A percentile compares a stretch with the other conserved stretches of the same genome.
These are phyloP conservation scores for Paralagenidium karlingii DNA, from an alignment of 352 stramenopile species.

Conservation along the genomic window DNA sequence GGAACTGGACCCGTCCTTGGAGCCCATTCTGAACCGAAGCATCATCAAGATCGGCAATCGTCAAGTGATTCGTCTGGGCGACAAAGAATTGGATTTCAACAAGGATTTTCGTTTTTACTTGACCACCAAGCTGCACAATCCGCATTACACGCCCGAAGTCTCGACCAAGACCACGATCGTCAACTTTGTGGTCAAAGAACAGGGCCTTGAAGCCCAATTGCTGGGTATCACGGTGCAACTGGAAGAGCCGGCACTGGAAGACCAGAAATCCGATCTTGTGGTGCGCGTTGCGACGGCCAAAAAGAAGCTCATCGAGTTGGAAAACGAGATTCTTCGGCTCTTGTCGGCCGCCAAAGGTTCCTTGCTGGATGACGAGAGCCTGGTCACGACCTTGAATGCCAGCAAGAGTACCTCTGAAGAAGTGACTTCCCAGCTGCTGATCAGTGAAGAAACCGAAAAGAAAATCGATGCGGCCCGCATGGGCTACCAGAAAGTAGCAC, in stretches of 20 bases:
- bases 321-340: conserved; percentile 91
- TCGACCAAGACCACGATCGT: conserved; percentile 94
- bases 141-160: conserved; percentile 92
- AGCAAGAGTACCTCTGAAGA: conserved; percentile 92
- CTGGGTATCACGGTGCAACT: conserved; percentile 90
- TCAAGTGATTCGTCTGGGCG: conserved; percentile 88
- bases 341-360: conserved; percentile 87
- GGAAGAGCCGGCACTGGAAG: conserved; percentile 89
- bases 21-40: conserved; percentile 89
- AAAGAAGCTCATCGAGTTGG: conserved; percentile 91
- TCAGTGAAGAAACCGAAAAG: conserved; percentile 91
- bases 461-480: conserved; percentile 92
- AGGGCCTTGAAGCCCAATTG: conserved; percentile 90
- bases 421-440: conserved; percentile 86
- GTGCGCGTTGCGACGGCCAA: conserved; percentile 88
- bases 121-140: conserved; percentile 94
- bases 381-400: conserved; percentile 92
- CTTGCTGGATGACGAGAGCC: conserved; percentile 88
- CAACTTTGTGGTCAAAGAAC: conserved; percentile 94
- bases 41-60: conserved; percentile 91
- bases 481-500: conserved; percentile 85
- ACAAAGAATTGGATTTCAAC: conserved; percentile 95
- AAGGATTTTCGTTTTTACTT: conserved; percentile 92
- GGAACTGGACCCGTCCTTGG: conserved; percentile 90
- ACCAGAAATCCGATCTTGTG: conserved; percentile 89